phyloP scores from a whole-genome alignment of 2,329 filamentous ascomycete species.

The Trichophyton rubrum region DNA sequence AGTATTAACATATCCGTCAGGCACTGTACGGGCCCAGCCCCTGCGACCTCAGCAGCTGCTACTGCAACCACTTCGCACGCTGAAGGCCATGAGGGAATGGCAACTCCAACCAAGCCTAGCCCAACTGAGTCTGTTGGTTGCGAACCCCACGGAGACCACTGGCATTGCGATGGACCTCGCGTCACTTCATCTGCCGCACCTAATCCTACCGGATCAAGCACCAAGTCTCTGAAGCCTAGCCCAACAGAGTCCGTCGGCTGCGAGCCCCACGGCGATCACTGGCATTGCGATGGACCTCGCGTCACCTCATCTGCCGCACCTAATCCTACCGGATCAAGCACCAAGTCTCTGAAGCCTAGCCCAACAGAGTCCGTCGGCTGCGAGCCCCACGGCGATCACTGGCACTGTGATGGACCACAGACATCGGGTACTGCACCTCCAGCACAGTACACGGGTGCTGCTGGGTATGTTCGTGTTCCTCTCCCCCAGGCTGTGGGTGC shows the following conservation, averaged over 20 bases:
- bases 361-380: constrained; percentile 15
- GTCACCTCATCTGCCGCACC: neutral
- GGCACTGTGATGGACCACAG: constrained; percentile 13
- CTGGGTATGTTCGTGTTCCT: constrained; percentile 4
- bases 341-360: constrained; percentile 5
- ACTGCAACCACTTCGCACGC: neutral
- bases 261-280: constrained; percentile 16
- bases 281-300: constrained; percentile 14
- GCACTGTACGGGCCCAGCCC: constrained; percentile 21
- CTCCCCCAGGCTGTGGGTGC: neutral
- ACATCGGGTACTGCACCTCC: neutral
- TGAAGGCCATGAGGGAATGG: neutral
- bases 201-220: neutral
- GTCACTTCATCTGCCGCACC: neutral
- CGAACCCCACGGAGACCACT: constrained; percentile 16
- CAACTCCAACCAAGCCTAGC: constrained; percentile 6
- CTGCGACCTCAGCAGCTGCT: constrained; percentile 1
- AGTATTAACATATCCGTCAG: constrained; percentile 9
- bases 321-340: neutral
- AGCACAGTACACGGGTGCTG: constrained; percentile 6
- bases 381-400: constrained; percentile 16
- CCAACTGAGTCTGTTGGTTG: constrained; percentile 15
- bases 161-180: constrained; percentile 16
- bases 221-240: constrained; percentile 5
- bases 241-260: constrained; percentile 15